Conservation (phyloP, 2,329 filamentous ascomycete species). For the Trichoderma koningii region DNA sequence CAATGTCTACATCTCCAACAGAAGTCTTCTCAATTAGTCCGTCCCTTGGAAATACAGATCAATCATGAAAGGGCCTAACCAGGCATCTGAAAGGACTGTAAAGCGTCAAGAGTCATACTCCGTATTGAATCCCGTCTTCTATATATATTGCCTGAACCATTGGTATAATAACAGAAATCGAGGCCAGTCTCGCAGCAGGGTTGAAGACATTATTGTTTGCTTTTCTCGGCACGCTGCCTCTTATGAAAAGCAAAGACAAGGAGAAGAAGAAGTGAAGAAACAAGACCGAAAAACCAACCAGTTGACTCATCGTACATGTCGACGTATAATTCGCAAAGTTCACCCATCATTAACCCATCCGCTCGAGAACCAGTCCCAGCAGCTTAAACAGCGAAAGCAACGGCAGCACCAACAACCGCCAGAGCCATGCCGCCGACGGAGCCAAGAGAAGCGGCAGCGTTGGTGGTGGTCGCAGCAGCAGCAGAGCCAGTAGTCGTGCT, state of each 20-base stretch:
- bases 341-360: not conserved
- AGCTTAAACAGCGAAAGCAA: slow-evolving; percentile 20
- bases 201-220: slow-evolving; percentile 3
- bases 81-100: too few species aligned
- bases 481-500: not conserved
- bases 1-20: too few species aligned
- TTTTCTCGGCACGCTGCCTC: slow-evolving; percentile 11
- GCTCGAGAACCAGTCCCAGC: not conserved
- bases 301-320: slow-evolving; percentile 16
- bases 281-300: not conserved
- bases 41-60: too few species aligned
- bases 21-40: too few species aligned
- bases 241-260: not conserved
- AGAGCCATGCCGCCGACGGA: slow-evolving; percentile 19
- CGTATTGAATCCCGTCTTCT: slow-evolving; percentile 8
- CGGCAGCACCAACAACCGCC: slow-evolving; percentile 22
- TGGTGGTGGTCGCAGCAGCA: slow-evolving; percentile 5
- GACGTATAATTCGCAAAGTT: slow-evolving; percentile 9
- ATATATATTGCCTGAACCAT: slow-evolving; percentile 12
- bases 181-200: slow-evolving; percentile 10
- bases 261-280: too few species aligned
- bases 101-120: too few species aligned
- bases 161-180: slow-evolving; percentile 7
- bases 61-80: too few species aligned
- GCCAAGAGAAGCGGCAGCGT: slow-evolving; percentile 7